Percentiles rank a stretch among this genome's conserved stretches.
Conservation (phyloP, 1,139 yeast genomes). For the Groenewaldozyma sp. region DNA sequence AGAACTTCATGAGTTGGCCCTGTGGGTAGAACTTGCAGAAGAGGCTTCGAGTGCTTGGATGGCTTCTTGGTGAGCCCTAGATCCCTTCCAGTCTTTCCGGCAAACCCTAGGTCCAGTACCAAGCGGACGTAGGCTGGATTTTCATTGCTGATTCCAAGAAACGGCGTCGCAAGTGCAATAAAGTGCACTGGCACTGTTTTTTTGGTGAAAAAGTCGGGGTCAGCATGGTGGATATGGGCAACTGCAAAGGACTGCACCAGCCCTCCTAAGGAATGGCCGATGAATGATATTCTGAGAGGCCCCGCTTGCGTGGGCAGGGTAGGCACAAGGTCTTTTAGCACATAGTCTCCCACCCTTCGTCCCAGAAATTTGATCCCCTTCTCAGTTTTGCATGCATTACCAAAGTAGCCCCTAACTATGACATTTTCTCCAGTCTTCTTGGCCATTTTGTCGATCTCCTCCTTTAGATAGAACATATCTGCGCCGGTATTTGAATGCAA, state of each 20-base stretch:
- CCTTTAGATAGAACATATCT: constrained; percentile 82
- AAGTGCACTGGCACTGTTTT: constrained; percentile 69
- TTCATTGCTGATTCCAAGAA: constrained; percentile 76
- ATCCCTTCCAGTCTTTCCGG: constrained; percentile 92
- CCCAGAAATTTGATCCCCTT: constrained; percentile 85
- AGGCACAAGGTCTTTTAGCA: constrained; percentile 45
- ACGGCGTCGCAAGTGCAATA: constrained; percentile 77
- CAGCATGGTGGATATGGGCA: constrained; percentile 63
- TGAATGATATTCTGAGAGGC: constrained; percentile 56
- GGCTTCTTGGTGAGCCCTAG: constrained; percentile 51
- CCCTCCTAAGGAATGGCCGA: constrained; percentile 93
- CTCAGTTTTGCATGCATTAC: constrained; percentile 84
- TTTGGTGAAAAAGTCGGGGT: constrained; percentile 60
- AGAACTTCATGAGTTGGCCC: constrained; percentile 70
- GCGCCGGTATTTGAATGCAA: constrained; percentile 82
- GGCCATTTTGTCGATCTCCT: constrained; percentile 54
- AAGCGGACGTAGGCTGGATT: constrained; percentile 82
- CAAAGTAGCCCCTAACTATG: constrained; percentile 73
- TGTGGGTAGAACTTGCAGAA: constrained; percentile 64
- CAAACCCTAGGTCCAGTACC: constrained; percentile 79
- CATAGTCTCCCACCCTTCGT: constrained; percentile 65
- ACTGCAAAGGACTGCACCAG: constrained; percentile 83
- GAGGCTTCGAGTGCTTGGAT: constrained; percentile 39
- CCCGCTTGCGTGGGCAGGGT: constrained; percentile 3
- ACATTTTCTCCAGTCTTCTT: constrained; percentile 44